Base-by-base conservation (phyloP, 176 grass and related monocot species). In the Aegilops umbellulata region DNA sequence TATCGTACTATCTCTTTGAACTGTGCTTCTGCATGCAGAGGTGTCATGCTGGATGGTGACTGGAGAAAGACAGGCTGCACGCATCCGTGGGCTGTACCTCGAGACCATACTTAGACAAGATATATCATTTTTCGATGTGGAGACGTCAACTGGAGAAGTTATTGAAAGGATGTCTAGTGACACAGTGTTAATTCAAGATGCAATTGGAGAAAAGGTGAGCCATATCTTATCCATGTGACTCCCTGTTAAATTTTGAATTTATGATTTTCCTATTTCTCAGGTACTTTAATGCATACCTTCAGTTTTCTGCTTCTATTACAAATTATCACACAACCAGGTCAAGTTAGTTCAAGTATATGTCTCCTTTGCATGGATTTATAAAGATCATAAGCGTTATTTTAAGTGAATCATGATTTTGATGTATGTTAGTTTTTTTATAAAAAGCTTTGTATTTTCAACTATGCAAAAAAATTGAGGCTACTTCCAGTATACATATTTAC, bases 151-250 rank as follows among this genome's bases (percentile, higher is more conserved):
- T 8, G 94, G 94, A 49, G 91, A 95, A 86, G 89, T 93, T 58
- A 93, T 88, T 66, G 89, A 85, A 62, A 90, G 91, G 61, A 95
- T 95, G 84, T 89, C 94, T 47, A 89, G 89, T 47, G 94, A 93
- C 77, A 95, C 94, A 46, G 83, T 93, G 76, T 83, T 91, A 49
- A 93, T 95, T 69, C 94, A 95, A 89, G 91, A 95, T 49, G 94
- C 94, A 17, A 93, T 95, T 79, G 94, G 91, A 85, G 91, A 93
- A 82, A 95, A 93, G 84, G 94, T 92, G 68, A 67, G 68, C 75
- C 82, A 58, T 71, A 12, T 3, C 14, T 66, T 66, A 29, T 38
- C 25, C 35, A 68, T 62, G 39, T 17, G 42, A 5, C 26, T 39
- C 3, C 4, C 24, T 19, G 23, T 67, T 65, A 44, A 13, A 41